phyloP scores from a whole-genome alignment of 805 yeast genomes.

The Zygoascus biomembranicola region DNA sequence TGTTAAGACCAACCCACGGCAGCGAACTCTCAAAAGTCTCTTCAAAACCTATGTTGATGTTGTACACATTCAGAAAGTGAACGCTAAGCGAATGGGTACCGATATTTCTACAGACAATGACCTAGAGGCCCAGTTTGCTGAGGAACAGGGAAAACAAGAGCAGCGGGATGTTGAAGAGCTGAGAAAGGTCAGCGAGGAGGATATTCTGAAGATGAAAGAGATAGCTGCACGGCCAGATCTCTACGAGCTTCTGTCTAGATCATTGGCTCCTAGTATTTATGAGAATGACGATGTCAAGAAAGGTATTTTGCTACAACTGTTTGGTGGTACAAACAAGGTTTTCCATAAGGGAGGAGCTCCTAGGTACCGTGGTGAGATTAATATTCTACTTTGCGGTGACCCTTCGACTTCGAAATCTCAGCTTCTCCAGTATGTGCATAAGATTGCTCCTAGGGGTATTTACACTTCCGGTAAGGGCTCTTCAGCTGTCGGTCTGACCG shows the following conservation, averaged over 20 bases:
- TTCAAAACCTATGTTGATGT: slow-evolving; percentile 93
- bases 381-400: slow-evolving; percentile 89
- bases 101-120: slow-evolving; percentile 55
- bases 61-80: slow-evolving; percentile 83
- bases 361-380: slow-evolving; percentile 91
- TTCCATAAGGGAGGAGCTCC: slow-evolving; percentile 77
- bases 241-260: slow-evolving; percentile 78
- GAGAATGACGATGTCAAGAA: slow-evolving; percentile 96
- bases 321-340: slow-evolving; percentile 90
- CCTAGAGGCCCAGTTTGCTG: slow-evolving; percentile 27
- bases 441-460: slow-evolving; percentile 95
- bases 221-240: slow-evolving; percentile 64
- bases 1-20: slow-evolving; percentile 77
- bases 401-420: slow-evolving; percentile 98
- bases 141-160: slow-evolving; percentile 43
- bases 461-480: slow-evolving; percentile 98
- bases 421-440: slow-evolving; percentile 86
- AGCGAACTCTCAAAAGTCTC: slow-evolving; percentile 71
- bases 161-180: slow-evolving; percentile 71
- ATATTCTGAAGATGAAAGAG: slow-evolving; percentile 53
- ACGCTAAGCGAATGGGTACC: slow-evolving; percentile 69
- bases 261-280: slow-evolving; percentile 93
- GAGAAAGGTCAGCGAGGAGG: slow-evolving; percentile 60
- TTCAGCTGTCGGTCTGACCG: slow-evolving; percentile 98
- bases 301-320: slow-evolving; percentile 84